Evolutionary conservation across 2,329 filamentous ascomycete species (phyloP).

Genomic region (Xylaria sp.): DNA sequence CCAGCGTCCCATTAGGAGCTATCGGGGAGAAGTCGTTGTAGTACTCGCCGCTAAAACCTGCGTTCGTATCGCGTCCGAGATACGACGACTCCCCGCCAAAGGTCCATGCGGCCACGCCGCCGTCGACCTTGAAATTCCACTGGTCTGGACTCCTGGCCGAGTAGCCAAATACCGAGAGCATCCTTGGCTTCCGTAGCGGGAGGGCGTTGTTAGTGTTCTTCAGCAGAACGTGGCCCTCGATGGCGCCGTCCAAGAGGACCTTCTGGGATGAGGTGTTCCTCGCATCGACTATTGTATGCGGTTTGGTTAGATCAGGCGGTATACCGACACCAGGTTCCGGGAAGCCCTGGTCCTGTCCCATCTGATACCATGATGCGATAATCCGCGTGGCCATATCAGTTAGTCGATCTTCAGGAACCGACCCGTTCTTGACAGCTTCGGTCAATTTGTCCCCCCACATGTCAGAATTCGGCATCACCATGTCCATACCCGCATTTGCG

Average conservation of each 20-base stretch:
- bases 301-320: slow-evolving; percentile 49
- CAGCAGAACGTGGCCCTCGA: slow-evolving; percentile 66
- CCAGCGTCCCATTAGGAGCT: slow-evolving; percentile 51
- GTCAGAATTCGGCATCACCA: slow-evolving; percentile 57
- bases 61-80: slow-evolving; percentile 32
- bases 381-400: slow-evolving; percentile 62
- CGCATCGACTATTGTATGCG: slow-evolving; percentile 58
- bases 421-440: slow-evolving; percentile 62
- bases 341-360: slow-evolving; percentile 54
- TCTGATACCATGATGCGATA: slow-evolving; percentile 59
- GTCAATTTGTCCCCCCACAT: slow-evolving; percentile 54
- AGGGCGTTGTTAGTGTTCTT: slow-evolving; percentile 62
- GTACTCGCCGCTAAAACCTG: slow-evolving; percentile 37
- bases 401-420: slow-evolving; percentile 56
- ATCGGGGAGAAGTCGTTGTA: slow-evolving; percentile 42
- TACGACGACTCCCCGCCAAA: slow-evolving; percentile 46
- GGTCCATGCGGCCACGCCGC: slow-evolving; percentile 41
- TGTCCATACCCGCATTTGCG: slow-evolving; percentile 54
- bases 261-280: slow-evolving; percentile 49
- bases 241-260: slow-evolving; percentile 55
- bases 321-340: slow-evolving; percentile 54
- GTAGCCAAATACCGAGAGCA: slow-evolving; percentile 65
- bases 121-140: slow-evolving; percentile 44
- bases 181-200: slow-evolving; percentile 52
- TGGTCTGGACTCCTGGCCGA: slow-evolving; percentile 53